Conservation (phyloP, 768 basidiomycete genomes). For the Kwoniella sp. region DNA sequence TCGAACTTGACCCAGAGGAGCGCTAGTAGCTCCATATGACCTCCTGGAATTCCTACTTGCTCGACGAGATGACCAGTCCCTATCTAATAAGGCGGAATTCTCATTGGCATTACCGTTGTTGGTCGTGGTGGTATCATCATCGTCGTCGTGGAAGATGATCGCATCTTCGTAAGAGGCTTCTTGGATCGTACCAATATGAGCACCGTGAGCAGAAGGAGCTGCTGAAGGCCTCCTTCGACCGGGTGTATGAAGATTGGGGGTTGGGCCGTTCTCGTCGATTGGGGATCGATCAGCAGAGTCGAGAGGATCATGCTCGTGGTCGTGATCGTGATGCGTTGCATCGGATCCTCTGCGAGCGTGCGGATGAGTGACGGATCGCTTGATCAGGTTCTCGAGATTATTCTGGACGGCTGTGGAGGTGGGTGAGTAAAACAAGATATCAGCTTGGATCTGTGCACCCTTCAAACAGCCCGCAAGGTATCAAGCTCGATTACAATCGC, state of each 20-base stretch:
- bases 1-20: constrained; percentile 18
- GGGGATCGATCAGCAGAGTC: constrained; percentile 16
- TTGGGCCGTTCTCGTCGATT: constrained; percentile 8
- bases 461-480: too few relatives aligned
- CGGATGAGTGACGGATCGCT: constrained; percentile 42
- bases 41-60: constrained; percentile 12
- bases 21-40: constrained; percentile 30
- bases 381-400: constrained; percentile 51
- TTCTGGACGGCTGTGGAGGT: constrained; percentile 52
- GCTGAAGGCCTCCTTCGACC: constrained; percentile 16
- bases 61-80: constrained; percentile 17
- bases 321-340: background rate
- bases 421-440: constrained; percentile 1
- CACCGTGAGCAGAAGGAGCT: constrained; percentile 1
- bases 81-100: constrained; percentile 18
- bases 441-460: background rate
- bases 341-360: constrained; percentile 31
- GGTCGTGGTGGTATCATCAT: constrained; percentile 34
- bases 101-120: constrained; percentile 24
- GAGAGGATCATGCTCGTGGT: background rate
- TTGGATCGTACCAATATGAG: constrained; percentile 29
- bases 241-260: constrained; percentile 1
- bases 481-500: too few relatives aligned
- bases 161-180: constrained; percentile 42
- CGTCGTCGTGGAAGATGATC: constrained; percentile 36